These are phyloP conservation scores for Monosporascus sp. DNA, from an alignment of 2,329 filamentous ascomycete species.

Conservation along the genomic window DNA sequence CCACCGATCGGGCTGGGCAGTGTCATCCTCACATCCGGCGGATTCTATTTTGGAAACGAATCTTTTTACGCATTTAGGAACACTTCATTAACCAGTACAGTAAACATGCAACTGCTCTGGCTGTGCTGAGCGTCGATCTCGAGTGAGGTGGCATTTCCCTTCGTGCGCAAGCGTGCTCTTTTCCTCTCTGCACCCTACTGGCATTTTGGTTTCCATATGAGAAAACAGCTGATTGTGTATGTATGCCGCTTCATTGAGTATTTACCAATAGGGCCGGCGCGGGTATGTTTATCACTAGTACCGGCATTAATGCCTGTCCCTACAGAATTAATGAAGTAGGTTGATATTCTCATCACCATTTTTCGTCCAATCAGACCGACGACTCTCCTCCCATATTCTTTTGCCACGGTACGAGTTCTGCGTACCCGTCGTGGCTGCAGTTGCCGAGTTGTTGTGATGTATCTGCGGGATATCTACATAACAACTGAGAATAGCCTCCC, in stretches of 20 bases:
- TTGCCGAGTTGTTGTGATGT: not conserved
- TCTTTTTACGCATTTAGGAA: not conserved
- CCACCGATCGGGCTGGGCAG: not conserved
- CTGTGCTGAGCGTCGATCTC: too few relatives aligned
- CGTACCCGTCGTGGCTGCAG: not conserved
- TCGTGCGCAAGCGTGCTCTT: not conserved
- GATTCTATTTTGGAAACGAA: not conserved
- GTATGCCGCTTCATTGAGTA: not conserved
- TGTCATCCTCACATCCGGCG: not conserved
- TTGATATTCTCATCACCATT: not conserved
- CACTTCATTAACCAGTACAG: not conserved
- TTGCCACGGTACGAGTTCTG: not conserved
- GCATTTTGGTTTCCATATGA: not conserved
- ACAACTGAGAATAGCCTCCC: too few relatives aligned
- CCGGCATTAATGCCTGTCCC: not conserved
- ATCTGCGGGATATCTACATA: not conserved
- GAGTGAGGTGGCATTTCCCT: not conserved
- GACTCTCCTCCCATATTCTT: not conserved
- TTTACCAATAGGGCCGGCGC: not conserved
- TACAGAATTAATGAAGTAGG: not conserved
- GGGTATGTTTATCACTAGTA: not conserved
- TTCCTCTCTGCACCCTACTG: not conserved
- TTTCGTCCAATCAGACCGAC: not conserved
- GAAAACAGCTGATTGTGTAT: not conserved
- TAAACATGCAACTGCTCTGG: not conserved